Base-by-base conservation (phyloP, 768 basidiomycete genomes). In the Suillus decipiens region DNA sequence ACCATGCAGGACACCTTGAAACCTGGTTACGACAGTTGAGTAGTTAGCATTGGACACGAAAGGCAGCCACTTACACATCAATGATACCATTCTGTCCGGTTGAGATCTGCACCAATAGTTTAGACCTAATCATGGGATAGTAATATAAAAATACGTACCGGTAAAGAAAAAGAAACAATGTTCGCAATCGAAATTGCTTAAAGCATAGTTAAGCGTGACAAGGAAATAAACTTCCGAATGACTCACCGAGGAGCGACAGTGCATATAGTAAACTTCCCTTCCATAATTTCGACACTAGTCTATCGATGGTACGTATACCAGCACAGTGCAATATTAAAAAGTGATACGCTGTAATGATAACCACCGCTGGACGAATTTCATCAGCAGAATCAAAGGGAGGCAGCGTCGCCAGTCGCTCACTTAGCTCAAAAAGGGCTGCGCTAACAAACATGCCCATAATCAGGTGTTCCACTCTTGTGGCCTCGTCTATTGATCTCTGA, bases 251-350 rank as follows among this genome's bases (percentile, higher is more conserved):
- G 31, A 66, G 50, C 15, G 65, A 53, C 3, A 66, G 19, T 14
- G 63, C 59, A 61, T 66, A 63, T 43, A 66, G 7, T 28, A 66
- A n/a, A 48, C 61, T 66, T 37, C 65, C 65, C 37, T 53, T 53
- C 34, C 45, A 33, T 51, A 66, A 36, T 22, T 59, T 50, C 17
- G 31, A 12, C 8, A 61, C 41, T 10, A 66, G 17, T 14, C 2
- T 48, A 43, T 39, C 47, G 11, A 36, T n/a, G n/a, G 51, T n/a
- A 6, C 11, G 31, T 14, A n/a, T 31, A 47, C 51, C 43, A 47
- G 28, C 53, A 47, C 33, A 41, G 17, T 48, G 51, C 6, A 22
- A 31, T 33, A 4, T 14, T 5, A 58, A 28, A 19, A 45, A 57
- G 55, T 61, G 60, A n/a, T 55, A 31, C 17, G 53, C 15, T 9